Percentiles rank a stretch among this genome's conserved stretches.
phyloP scores from a whole-genome alignment of 2,329 filamentous ascomycete species.

The Nigrospora osmanthi region DNA sequence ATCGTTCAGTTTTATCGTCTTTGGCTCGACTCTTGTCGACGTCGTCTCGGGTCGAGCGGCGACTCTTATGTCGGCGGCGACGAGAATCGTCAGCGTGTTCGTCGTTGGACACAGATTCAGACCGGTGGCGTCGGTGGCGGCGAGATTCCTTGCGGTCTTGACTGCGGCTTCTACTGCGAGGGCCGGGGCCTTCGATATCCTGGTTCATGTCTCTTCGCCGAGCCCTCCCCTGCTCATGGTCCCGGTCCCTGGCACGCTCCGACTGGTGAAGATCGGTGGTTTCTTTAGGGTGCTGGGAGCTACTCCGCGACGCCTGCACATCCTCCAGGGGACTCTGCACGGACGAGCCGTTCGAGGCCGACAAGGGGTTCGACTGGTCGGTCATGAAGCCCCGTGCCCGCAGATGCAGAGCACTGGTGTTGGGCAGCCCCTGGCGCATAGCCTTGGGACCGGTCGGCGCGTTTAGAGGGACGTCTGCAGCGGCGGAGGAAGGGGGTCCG shows the following conservation, averaged over 20 bases:
- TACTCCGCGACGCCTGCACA: conserved; percentile 36
- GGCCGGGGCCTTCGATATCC: conserved; percentile 20
- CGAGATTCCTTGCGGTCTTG: conserved; percentile 37
- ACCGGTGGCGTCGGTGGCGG: conserved; percentile 47
- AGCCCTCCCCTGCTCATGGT: conserved; percentile 16
- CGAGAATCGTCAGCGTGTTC: conserved; percentile 42
- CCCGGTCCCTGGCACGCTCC: conserved; percentile 26
- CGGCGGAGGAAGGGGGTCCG: conserved; percentile 12
- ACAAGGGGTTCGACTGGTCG: conserved; percentile 25
- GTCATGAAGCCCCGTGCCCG: conserved; percentile 43
- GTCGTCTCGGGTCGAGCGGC: conserved; percentile 36
- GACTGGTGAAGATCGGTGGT: conserved; percentile 24
- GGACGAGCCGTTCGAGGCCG: conserved; percentile 19
- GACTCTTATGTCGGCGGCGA: conserved; percentile 41
- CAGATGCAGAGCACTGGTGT: conserved; percentile 66
- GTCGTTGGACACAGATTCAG: conserved; percentile 35
- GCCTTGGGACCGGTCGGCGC: conserved; percentile 92
- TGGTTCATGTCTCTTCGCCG: conserved; percentile 16
- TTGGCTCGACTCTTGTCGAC: conserved; percentile 31
- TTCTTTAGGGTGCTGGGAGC: conserved; percentile 31
- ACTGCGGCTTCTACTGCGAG: conserved; percentile 29
- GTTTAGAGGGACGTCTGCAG: conserved; percentile 47
- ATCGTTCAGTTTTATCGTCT: conserved; percentile 41
- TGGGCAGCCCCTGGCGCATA: conserved; percentile 82
- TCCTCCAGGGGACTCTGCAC: conserved; percentile 24